Evolutionary conservation across 2,329 filamentous ascomycete species (phyloP).

Genomic region (Fusarium sp.): DNA sequence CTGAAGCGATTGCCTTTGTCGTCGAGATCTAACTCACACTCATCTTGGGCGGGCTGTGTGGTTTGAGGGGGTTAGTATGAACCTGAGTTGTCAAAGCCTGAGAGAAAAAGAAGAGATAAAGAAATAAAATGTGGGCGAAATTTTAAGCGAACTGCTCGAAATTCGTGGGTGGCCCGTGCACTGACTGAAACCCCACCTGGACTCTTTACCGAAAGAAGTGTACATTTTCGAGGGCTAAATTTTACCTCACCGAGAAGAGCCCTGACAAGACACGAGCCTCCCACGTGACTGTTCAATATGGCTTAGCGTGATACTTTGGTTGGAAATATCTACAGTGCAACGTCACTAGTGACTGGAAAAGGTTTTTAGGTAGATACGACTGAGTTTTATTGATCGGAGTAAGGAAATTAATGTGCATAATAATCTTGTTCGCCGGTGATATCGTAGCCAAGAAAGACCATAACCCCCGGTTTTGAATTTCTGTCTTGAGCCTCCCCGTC

Average conservation of each 20-base stretch:
- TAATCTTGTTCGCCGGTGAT: slow-evolving; percentile 48
- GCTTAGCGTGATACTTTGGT: neutral
- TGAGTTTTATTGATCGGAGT: slow-evolving; percentile 33
- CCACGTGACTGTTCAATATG: slow-evolving; percentile 15
- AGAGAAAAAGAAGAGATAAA: slow-evolving; percentile 49
- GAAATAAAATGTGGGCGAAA: slow-evolving; percentile 55
- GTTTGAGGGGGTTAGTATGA: slow-evolving; percentile 55
- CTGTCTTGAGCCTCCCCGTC: slow-evolving; percentile 33
- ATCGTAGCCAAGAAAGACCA: slow-evolving; percentile 50
- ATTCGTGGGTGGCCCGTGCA: slow-evolving; percentile 46
- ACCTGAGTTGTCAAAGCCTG: slow-evolving; percentile 52
- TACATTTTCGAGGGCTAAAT: neutral
- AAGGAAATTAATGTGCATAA: slow-evolving; percentile 41
- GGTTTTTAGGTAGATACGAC: neutral
- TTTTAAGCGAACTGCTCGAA: slow-evolving; percentile 54
- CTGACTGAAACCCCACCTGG: neutral
- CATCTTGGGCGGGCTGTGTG: slow-evolving; percentile 56
- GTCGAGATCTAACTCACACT: slow-evolving; percentile 52
- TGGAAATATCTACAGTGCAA: neutral
- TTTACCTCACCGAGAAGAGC: slow-evolving; percentile 17
- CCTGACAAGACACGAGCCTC: neutral
- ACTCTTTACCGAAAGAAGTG: slow-evolving; percentile 18
- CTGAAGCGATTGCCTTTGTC: slow-evolving; percentile 47
- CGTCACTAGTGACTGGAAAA: neutral
- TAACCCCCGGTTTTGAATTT: slow-evolving; percentile 38